Conservation (phyloP, 352 stramenopile species). For the Thraustotheca clavata region DNA sequence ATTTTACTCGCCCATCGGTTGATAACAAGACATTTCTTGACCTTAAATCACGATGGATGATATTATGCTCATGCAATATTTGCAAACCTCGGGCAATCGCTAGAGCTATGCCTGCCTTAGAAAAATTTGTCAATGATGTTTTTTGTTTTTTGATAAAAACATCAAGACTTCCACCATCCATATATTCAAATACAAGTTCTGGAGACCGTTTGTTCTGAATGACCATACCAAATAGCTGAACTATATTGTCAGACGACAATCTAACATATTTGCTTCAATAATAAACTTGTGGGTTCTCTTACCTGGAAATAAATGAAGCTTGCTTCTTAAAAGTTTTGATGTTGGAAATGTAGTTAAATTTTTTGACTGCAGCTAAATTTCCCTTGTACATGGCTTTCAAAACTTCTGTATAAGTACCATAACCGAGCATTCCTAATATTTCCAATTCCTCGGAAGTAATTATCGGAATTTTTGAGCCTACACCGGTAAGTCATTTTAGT, state of each 20-base stretch:
- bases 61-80: neutral
- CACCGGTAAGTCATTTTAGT: no score
- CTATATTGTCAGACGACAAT: no score
- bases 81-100: neutral
- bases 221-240: no score
- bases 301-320: no score
- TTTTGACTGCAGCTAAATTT: neutral
- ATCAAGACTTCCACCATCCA: neutral
- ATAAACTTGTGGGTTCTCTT: no score
- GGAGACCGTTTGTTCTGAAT: no score
- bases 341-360: neutral
- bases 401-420: neutral
- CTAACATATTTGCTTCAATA: no score
- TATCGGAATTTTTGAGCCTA: neutral
- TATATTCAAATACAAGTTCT: neutral
- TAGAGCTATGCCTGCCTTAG: neutral
- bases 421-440: neutral
- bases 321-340: neutral
- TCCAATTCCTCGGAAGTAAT: neutral
- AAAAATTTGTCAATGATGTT: no score
- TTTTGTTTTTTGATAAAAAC: no score
- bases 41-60: neutral
- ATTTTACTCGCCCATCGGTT: neutral
- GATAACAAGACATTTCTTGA: neutral
- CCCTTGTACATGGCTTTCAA: neutral